Conservation (phyloP, 2,329 filamentous ascomycete genomes). For the Penicillium sp. region DNA sequence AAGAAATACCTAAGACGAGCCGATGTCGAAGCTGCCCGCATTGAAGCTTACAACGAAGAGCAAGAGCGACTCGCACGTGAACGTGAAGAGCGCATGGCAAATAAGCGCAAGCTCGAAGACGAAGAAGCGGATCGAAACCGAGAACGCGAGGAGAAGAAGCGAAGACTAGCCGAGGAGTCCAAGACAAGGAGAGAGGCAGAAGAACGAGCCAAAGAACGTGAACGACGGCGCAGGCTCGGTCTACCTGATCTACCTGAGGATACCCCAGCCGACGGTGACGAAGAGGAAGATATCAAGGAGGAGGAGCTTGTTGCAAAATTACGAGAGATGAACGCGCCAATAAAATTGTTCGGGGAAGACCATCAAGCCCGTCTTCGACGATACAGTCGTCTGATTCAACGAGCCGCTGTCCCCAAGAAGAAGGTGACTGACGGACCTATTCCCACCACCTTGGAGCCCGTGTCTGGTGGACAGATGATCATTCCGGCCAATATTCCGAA, state of each 20-base stretch:
- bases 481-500: conserved; percentile 63
- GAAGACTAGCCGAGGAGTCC: conserved; percentile 77
- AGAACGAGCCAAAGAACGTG: conserved; percentile 70
- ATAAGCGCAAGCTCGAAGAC: conserved; percentile 88
- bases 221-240: conserved; percentile 72
- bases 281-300: conserved; percentile 65
- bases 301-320: conserved; percentile 68
- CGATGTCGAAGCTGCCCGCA: conserved; percentile 79
- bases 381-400: conserved; percentile 62
- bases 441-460: conserved; percentile 75
- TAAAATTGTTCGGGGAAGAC: conserved; percentile 75
- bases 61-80: conserved; percentile 72
- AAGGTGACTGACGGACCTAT: conserved; percentile 72
- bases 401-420: conserved; percentile 35
- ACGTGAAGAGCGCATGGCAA: conserved; percentile 65
- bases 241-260: conserved; percentile 66
- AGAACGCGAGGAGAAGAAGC: conserved; percentile 77
- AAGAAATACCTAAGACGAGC: conserved; percentile 84
- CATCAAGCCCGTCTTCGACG: conserved; percentile 68
- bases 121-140: conserved; percentile 71
- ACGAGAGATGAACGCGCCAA: conserved; percentile 71
- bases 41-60: conserved; percentile 76
- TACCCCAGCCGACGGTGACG: conserved; percentile 37
- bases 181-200: conserved; percentile 67
- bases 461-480: conserved; percentile 87